These are phyloP conservation scores for Aphanomyces euteiches DNA, from an alignment of 352 stramenopile genomes.

Conservation along the genomic window DNA sequence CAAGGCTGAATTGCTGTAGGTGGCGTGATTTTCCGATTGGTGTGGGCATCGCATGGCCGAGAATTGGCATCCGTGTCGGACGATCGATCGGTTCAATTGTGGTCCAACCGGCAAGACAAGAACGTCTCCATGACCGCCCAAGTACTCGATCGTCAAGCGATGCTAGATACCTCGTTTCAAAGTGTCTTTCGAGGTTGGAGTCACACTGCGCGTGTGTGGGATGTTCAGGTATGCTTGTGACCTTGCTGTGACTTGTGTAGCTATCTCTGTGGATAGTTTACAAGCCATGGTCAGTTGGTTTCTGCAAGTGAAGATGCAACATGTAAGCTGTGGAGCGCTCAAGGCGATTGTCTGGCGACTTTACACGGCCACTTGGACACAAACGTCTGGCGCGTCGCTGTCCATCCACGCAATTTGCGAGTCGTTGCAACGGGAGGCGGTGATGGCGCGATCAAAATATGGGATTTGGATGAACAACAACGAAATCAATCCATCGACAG, in stretches of 20 bases:
- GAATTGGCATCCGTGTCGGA: conserved; percentile 81
- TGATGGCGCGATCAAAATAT: conserved; percentile 79
- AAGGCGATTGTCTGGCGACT: conserved; percentile 63
- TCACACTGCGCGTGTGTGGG: conserved; percentile 80
- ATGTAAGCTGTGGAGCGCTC: conserved; percentile 64
- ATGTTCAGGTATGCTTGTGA: conserved; percentile 40
- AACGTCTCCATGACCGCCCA: conserved; percentile 22
- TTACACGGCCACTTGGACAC: conserved; percentile 69
- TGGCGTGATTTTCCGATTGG: conserved; percentile 80
- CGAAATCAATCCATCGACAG: background rate
- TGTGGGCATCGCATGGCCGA: conserved; percentile 62
- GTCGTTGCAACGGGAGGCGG: conserved; percentile 65
- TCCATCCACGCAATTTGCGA: conserved; percentile 43
- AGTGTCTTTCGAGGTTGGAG: conserved; percentile 73
- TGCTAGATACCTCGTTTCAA: conserved; percentile 34
- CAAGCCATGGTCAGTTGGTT: conserved; percentile 35
- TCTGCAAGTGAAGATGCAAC: conserved; percentile 77
- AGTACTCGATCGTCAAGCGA: background rate
- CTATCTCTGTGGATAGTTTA: conserved; percentile 44
- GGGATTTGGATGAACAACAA: conserved; percentile 36
- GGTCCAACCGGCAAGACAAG: conserved; percentile 43
- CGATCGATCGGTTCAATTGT: conserved; percentile 80
- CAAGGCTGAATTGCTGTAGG: conserved; percentile 33
- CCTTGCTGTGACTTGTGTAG: background rate
- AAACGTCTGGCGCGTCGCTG: conserved; percentile 70